Evolutionary conservation across 2,329 filamentous ascomycete genomes (phyloP), one percentile per base, ranked within the genome.

Genomic region (Monosporascus ibericus): DNA sequence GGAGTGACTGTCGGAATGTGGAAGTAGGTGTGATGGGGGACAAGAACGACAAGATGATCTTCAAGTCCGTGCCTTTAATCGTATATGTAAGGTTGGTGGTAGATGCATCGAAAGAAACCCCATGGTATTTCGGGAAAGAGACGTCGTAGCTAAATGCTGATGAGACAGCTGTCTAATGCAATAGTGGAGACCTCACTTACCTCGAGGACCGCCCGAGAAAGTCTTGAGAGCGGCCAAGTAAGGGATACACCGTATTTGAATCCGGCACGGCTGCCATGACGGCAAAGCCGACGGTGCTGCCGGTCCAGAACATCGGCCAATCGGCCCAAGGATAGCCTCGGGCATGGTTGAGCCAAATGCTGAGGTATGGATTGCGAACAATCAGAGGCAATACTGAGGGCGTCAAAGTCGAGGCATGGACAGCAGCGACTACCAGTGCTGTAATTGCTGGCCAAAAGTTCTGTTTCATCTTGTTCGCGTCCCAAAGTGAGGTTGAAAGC

Each of bases 261-360:
- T 68, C 65, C 0, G 74, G 72, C 25, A 77, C 68, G 2, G 71
- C 69, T 24, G 73, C 75, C 71, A 80, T 75, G 44, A 78, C 67
- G 3, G 75, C 75, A 59, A 80, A 76, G 14, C 77, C 77, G 50
- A 79, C 65, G 15, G 61, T 64, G 22, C 60, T 63, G 36, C 88
- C 87, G 6, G 86, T 88, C 77, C 85, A 92, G 68, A 92, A 91
- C 68, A 92, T 92, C 24, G 90, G 90, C 90, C 90, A 95, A 70
- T 82, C 80, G 50, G 83, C 79, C 90, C 90, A 95, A 2, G 90
- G 90, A 46, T 78, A 78, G 52, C 86, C 80, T 59, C 90, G 79
- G 40, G 89, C 88, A 68, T 81, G 78, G 47, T 77, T 75, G 52
- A 90, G 65, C 81, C 81, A 84, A 36, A 79, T 75, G 63, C 79